These are phyloP conservation scores for Cutaneotrichosporon sp. DNA, from an alignment of 1,284 basidiomycete species.

Conservation along the genomic window DNA sequence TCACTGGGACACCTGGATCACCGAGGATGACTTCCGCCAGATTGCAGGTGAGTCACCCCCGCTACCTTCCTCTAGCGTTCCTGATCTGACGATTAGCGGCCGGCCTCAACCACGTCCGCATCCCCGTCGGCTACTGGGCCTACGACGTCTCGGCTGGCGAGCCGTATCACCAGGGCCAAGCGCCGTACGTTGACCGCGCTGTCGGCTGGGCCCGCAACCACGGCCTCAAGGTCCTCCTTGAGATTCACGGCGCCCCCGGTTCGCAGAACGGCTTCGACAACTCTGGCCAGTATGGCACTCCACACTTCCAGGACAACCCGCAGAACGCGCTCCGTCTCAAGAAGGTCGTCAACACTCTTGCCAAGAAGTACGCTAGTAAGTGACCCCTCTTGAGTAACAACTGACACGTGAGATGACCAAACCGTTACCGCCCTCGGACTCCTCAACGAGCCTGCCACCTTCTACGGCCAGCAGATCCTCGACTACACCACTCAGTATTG, in stretches of 20 bases:
- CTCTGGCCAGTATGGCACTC: conserved; percentile 61
- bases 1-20: conserved; percentile 59
- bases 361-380: conserved; percentile 18
- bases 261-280: conserved; percentile 80
- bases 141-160: conserved; percentile 76
- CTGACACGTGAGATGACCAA: conserved; percentile 52
- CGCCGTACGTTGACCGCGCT: conserved; percentile 59
- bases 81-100: conserved; percentile 49
- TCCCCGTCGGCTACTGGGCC: conserved; percentile 82
- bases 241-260: conserved; percentile 74
- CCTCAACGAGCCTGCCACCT: conserved; percentile 74
- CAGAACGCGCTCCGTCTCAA: conserved; percentile 40
- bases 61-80: not conserved
- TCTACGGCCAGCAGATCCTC: conserved; percentile 60
- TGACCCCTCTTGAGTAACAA: not conserved
- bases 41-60: conserved; percentile 59
- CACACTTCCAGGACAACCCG: conserved; percentile 3
- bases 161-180: conserved; percentile 61
- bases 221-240: conserved; percentile 70
- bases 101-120: conserved; percentile 73
- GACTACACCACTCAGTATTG: conserved; percentile 66
- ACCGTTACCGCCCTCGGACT: conserved; percentile 61
- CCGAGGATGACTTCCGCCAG: conserved; percentile 76
- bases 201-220: conserved; percentile 74
- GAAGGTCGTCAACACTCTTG: conserved; percentile 51